Evolutionary conservation across 192 early-diverging fungal genomes (phyloP), one percentile per base, ranked within the genome.

Genomic region (Jimgerdemannia flammicorona): DNA sequence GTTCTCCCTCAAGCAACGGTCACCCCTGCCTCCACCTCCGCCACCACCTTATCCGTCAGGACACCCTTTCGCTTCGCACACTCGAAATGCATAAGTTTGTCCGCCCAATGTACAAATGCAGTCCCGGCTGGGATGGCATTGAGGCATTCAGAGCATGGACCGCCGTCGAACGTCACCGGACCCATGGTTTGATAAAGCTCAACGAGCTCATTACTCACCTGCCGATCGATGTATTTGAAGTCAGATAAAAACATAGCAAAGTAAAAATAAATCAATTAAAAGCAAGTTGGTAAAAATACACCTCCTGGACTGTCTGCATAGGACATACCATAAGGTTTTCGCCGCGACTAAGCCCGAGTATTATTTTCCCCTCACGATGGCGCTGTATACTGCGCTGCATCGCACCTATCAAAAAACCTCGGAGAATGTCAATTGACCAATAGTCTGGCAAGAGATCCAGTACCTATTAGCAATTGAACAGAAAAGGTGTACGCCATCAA

Each of bases 371-470:
- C 49, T 87, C 81, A 20, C 82, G 79, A 43, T 83, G 82, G 2
- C 79, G 78, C 67, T 87, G 82, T n/a, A 81, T 72, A 64, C 72
- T 81, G 72, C 81, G 79, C 70, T 86, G 76, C 19, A 87, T 49
- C 64, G 88, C 86, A 19, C 81, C 67, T 20, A 79, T 63, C 17
- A 90, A 69, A 64, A 85, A 90, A 9, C 77, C 67, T 64, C 83
- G 80, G 3, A 90, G 75, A 63, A 84, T 70, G 18, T 90, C 82
- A 20, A 90, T 66, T 3, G 88, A 78, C 88, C 86, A 89, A 42
- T 74, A 72, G 42, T 84, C 80, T 4, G 88, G 86, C 29, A 87
- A 70, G n/a, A 84, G 66, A 39, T 79, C 41, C 44, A 89, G 76
- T 10, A 88, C 84, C 87, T 88, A 70, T 4, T 73, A 43, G 68